Conservation (phyloP, 2,329 filamentous ascomycete genomes). For the Aspergillus nomiae region DNA sequence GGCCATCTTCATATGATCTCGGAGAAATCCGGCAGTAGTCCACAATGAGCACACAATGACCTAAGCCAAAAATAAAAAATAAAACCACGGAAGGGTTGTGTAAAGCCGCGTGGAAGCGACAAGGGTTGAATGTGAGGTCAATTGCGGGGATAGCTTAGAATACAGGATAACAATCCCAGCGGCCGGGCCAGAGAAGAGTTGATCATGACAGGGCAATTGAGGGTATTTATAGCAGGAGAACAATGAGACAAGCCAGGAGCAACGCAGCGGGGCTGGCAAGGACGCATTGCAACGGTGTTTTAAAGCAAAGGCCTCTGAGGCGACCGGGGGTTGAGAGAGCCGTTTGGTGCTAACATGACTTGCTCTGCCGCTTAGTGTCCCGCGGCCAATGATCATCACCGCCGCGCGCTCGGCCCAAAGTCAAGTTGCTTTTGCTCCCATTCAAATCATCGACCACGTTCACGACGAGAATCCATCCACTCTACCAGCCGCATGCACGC, state of each 20-base stretch:
- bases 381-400: constrained; percentile 6
- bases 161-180: constrained; percentile 13
- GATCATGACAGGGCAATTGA: constrained; percentile 17
- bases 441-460: neutral
- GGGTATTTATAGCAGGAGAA: constrained; percentile 12
- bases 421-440: neutral
- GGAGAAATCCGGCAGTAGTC: neutral
- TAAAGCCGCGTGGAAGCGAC: neutral
- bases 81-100: neutral
- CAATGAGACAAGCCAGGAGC: constrained; percentile 8
- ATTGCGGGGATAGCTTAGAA: constrained; percentile 18
- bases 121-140: constrained; percentile 18
- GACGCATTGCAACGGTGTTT: constrained; percentile 13
- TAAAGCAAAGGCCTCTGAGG: constrained; percentile 22
- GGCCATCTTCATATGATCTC: neutral
- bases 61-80: neutral
- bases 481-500: constrained; percentile 6
- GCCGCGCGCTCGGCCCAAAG: constrained; percentile 9
- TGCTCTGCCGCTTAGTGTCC: neutral
- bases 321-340: constrained; percentile 12
- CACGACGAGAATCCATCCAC: neutral
- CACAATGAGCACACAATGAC: neutral
- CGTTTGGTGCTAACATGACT: constrained; percentile 7
- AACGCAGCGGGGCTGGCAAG: constrained; percentile 22
- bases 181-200: constrained; percentile 2